Evolutionary conservation across 1,284 basidiomycete species (phyloP).

Genomic region (Fomitopsis palustris): DNA sequence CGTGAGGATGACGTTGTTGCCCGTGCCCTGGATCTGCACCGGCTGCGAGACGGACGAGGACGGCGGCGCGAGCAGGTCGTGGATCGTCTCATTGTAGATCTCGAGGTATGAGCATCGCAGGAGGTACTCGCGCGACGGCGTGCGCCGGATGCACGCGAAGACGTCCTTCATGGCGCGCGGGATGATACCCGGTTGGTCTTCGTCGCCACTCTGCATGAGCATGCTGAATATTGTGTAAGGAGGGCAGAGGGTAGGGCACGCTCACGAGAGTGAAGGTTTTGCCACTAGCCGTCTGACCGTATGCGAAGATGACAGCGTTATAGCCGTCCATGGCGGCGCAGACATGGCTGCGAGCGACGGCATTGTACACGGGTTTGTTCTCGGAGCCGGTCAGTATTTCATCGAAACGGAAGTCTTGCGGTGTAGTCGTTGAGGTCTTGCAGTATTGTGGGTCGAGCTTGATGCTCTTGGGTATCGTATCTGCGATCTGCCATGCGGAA

Average conservation of each 20-base stretch:
- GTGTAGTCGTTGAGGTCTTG: constrained; percentile 40
- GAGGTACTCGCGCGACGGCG: constrained; percentile 84
- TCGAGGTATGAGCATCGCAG: constrained; percentile 94
- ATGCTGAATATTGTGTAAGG: not conserved
- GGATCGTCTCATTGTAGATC: constrained; percentile 94
- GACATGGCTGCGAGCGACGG: constrained; percentile 84
- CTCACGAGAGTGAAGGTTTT: constrained; percentile 88
- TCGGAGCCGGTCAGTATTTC: constrained; percentile 78
- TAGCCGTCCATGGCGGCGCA: constrained; percentile 94
- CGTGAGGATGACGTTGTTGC: constrained; percentile 55
- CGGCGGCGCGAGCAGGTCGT: constrained; percentile 81
- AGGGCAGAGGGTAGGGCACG: not conserved
- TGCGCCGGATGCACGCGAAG: constrained; percentile 71
- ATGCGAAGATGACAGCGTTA: constrained; percentile 94
- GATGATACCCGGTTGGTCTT: constrained; percentile 90
- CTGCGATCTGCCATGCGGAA: constrained; percentile 53
- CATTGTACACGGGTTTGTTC: constrained; percentile 84
- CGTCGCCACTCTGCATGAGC: constrained; percentile 57
- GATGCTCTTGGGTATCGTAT: constrained; percentile 40
- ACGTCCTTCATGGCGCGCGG: constrained; percentile 88
- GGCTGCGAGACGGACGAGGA: constrained; percentile 56
- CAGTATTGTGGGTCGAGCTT: constrained; percentile 56
- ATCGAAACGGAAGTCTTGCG: constrained; percentile 68
- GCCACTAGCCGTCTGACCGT: constrained; percentile 87
- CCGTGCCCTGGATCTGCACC: constrained; percentile 68